Evolutionary conservation across 345 rosid species (phyloP), one percentile per base, ranked within the genome.

Genomic region (Populus simonii): DNA sequence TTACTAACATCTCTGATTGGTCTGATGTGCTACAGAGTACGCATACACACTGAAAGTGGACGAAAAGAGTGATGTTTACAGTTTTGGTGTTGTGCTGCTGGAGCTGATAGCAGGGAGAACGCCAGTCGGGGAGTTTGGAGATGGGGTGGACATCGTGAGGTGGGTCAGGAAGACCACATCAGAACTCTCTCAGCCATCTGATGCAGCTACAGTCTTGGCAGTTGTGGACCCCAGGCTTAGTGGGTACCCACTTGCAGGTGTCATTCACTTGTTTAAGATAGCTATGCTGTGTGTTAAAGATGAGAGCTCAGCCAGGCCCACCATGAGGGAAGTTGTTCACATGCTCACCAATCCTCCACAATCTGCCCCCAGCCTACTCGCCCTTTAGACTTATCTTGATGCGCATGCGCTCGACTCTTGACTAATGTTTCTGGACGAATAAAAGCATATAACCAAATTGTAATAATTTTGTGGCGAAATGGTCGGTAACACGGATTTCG

Each of bases 111-210:
- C 95, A 1, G 98, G 98, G 27, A 86, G 90, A 68, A 91, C 80
- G 88, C 97, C 98, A 0, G 97, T 94, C 36, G 97, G 98, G 39
- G 97, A 90, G 55, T 93, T 94, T 71, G 98, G 95, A n/a, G 98
- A 94, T 13, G 97, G 97, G 17, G 97, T 93, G 76, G 97, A 94
- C 85, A 94, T 94, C 35, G 98, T 94, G 61, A 81, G 93, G 81
- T 94, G 98, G 98, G 95, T 94, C 31, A 85, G 86, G 87, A 90
- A 88, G 80, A 92, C 91, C 15, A 76, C 81, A 18, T 85, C 86
- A 4, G 97, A 94, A 71, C 86, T 90, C n/a, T 35, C 92, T 23
- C 91, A 90, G 82, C 94, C 96, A 11, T 88, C 93, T 0, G 89
- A 93, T 74, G 85, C 90, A 2, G 89, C 93, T 4, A 83, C 87